Evolutionary conservation across 352 stramenopile species (phyloP).

Genomic region (Phytophthora multivora): DNA sequence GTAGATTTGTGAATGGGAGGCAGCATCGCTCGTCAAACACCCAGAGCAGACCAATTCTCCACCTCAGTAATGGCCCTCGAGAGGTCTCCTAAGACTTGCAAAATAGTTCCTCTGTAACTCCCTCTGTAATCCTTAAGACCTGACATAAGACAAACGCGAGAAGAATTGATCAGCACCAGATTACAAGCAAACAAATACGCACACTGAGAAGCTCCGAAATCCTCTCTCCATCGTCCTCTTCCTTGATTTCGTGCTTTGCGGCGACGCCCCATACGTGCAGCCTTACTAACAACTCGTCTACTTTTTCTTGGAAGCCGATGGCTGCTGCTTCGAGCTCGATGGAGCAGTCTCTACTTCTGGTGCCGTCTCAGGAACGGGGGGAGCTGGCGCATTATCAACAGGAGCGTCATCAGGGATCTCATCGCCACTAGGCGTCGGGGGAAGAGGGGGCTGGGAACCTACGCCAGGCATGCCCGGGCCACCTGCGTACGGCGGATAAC

Average conservation of each 20-base stretch:
- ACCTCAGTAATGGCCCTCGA: background rate
- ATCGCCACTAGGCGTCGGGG: conserved; percentile 33
- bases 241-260: conserved; percentile 30
- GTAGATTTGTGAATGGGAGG: conserved; percentile 54
- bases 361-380: conserved; percentile 21
- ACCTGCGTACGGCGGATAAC: conserved; percentile 40
- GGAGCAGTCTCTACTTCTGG: conserved; percentile 21
- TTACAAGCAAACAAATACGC: conserved; percentile 3
- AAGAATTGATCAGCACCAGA: conserved; percentile 1
- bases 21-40: conserved; percentile 37
- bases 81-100: background rate
- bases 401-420: conserved; percentile 4
- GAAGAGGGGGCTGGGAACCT: conserved; percentile 51
- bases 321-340: conserved; percentile 18
- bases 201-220: conserved; percentile 12
- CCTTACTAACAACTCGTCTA: conserved; percentile 32
- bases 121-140: background rate
- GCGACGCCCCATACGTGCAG: conserved; percentile 8
- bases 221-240: conserved; percentile 36
- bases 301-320: conserved; percentile 30
- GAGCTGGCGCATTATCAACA: conserved; percentile 9
- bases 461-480: conserved; percentile 30
- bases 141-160: conserved; percentile 1
- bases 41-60: background rate
- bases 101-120: conserved; percentile 29